A percentile compares a stretch with the other conserved stretches of the same genome.
Conservation (phyloP, 2,329 filamentous ascomycete species). For the Bipolaris cookei region DNA sequence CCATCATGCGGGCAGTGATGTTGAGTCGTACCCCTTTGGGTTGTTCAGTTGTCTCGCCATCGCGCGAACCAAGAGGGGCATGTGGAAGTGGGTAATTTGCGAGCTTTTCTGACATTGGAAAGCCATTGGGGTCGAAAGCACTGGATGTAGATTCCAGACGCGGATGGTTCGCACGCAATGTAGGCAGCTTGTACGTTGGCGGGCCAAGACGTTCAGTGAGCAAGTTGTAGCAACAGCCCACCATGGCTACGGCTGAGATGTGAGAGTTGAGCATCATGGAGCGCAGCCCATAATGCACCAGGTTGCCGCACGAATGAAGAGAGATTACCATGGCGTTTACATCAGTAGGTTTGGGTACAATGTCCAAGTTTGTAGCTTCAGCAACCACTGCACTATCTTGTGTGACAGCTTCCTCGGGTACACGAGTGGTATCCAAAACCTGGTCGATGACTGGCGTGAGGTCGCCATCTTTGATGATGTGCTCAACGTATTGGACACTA, state of each 20-base stretch:
- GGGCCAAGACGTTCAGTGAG: conserved; percentile 88
- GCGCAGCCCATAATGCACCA: conserved; percentile 92
- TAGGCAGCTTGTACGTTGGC: conserved; percentile 82
- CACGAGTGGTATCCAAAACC: conserved; percentile 57
- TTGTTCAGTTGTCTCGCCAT: conserved; percentile 18
- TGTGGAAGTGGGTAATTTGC: conserved; percentile 53
- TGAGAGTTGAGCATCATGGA: conserved; percentile 83
- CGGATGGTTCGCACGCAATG: conserved; percentile 74
- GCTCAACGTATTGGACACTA: conserved; percentile 78
- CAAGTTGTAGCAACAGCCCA: conserved; percentile 98
- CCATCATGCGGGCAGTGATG: conserved; percentile 98
- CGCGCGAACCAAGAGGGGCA: conserved; percentile 10
- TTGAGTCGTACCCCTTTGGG: conserved; percentile 76
- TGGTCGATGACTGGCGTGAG: conserved; percentile 70
- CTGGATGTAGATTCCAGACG: conserved; percentile 71
- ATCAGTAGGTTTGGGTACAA: conserved; percentile 39
- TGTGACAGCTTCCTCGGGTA: conserved; percentile 35
- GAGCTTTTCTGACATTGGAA: conserved; percentile 84
- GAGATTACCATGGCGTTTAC: conserved; percentile 81
- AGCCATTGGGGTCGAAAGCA: conserved; percentile 85
- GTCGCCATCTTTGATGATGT: conserved; percentile 75
- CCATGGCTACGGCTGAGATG: conserved; percentile 89
- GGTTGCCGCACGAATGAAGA: conserved; percentile 95
- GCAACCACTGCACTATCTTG: conserved; percentile 27
- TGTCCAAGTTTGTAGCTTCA: conserved; percentile 34